These are phyloP conservation scores for Penicillium hordei DNA, from an alignment of 2,329 filamentous ascomycete species.

Conservation along the genomic window DNA sequence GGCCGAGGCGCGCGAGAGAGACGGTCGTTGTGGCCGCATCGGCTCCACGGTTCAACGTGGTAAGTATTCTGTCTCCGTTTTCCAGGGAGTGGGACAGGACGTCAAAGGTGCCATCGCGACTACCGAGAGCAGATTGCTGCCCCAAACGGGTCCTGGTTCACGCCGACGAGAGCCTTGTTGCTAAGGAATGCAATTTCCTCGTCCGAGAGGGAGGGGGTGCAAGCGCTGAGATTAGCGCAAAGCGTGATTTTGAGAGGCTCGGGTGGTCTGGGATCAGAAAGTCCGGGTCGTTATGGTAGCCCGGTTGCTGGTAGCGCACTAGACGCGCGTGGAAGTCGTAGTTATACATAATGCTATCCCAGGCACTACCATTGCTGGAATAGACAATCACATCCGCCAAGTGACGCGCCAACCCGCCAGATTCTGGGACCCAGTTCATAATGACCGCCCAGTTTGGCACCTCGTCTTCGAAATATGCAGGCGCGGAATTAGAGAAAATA, in stretches of 20 bases:
- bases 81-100: constrained; percentile 49
- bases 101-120: constrained; percentile 46
- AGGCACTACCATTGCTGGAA: constrained; percentile 42
- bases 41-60: constrained; percentile 48
- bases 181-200: constrained; percentile 40
- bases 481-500: too few species aligned
- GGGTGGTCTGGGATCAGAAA: constrained; percentile 53
- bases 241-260: constrained; percentile 49
- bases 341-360: constrained; percentile 52
- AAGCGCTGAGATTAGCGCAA: constrained; percentile 52
- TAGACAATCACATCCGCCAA: constrained; percentile 48
- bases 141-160: constrained; percentile 47
- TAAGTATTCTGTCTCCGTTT: constrained; percentile 51
- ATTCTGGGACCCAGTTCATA: too few species aligned
- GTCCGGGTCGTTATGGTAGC: constrained; percentile 52
- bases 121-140: constrained; percentile 51
- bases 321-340: constrained; percentile 48
- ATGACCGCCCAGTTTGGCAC: too few species aligned
- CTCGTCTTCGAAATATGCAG: too few species aligned
- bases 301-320: constrained; percentile 46
- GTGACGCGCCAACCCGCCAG: constrained; percentile 48
- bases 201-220: constrained; percentile 39
- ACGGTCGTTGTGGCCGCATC: constrained; percentile 32
- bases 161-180: constrained; percentile 45
- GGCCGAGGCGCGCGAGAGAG: constrained; percentile 39